These are phyloP conservation scores for Coemansia sp. DNA, from an alignment of 192 early-diverging fungal species.

Conservation along the genomic window DNA sequence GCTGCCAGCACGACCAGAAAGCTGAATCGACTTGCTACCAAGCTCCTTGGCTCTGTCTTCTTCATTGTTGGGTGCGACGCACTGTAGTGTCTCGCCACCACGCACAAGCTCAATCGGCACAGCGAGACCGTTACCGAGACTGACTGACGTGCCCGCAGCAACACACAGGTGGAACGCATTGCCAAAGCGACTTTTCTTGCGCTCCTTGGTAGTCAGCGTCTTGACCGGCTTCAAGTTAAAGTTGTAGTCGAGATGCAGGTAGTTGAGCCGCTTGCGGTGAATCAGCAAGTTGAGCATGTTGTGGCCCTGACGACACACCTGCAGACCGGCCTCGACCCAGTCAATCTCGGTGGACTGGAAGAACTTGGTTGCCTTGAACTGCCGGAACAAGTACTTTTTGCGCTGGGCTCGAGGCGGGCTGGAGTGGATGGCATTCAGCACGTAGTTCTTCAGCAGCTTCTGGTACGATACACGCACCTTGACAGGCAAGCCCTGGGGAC, in stretches of 20 bases:
- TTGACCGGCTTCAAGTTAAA: conserved; percentile 99
- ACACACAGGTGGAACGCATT: conserved; percentile 92
- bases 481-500: conserved; percentile 87
- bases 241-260: conserved; percentile 98
- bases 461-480: conserved; percentile 99
- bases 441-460: conserved; percentile 95
- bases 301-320: conserved; percentile 97
- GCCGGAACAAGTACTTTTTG: conserved; percentile 94
- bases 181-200: conserved; percentile 98
- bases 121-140: conserved; percentile 39
- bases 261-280: conserved; percentile 97
- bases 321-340: conserved; percentile 99
- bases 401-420: conserved; percentile 82
- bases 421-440: conserved; percentile 86
- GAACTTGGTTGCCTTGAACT: conserved; percentile 95
- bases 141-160: conserved; percentile 51
- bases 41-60: background rate
- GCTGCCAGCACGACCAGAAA: conserved; percentile 21
- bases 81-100: conserved; percentile 25
- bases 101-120: conserved; percentile 46
- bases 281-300: conserved; percentile 99
- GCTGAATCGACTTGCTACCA: conserved; percentile 1
- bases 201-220: conserved; percentile 98
- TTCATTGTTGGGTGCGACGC: conserved; percentile 4
- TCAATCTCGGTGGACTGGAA: conserved; percentile 98